A percentile compares a stretch with the other conserved stretches of the same genome.
Conservation (phyloP, 768 basidiomycete genomes). For the Hydnomerulius pinastri region DNA sequence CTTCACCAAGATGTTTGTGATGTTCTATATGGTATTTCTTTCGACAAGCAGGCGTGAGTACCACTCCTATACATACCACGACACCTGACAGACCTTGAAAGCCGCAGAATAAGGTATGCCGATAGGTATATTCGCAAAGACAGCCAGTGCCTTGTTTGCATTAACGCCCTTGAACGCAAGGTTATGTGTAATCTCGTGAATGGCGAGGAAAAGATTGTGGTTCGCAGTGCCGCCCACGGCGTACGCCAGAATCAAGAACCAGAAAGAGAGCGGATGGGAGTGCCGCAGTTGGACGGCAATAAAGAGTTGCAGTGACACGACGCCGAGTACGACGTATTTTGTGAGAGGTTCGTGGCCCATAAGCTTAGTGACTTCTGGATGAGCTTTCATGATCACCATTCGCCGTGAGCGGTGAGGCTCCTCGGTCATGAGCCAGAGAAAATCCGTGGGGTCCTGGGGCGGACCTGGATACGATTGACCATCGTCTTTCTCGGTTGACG, state of each 20-base stretch:
- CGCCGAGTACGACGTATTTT: slow-evolving; percentile 83
- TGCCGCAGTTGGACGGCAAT: slow-evolving; percentile 67
- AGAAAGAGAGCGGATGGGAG: slow-evolving; percentile 64
- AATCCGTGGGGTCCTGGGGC: slow-evolving; percentile 80
- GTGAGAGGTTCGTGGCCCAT: slow-evolving; percentile 96
- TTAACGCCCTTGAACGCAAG: slow-evolving; percentile 83
- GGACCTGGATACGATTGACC: slow-evolving; percentile 47
- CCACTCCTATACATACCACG: background rate
- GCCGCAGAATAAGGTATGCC: slow-evolving; percentile 93
- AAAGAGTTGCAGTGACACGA: slow-evolving; percentile 75
- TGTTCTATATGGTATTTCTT: slow-evolving; percentile 95
- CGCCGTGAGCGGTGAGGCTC: slow-evolving; percentile 92
- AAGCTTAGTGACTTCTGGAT: slow-evolving; percentile 93
- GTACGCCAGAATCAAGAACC: slow-evolving; percentile 81
- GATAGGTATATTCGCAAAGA: slow-evolving; percentile 92
- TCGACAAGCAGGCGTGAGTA: slow-evolving; percentile 7
- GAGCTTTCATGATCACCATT: slow-evolving; percentile 88
- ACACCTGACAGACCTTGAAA: slow-evolving; percentile 70
- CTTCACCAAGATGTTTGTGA: slow-evolving; percentile 94
- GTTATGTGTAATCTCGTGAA: slow-evolving; percentile 99
- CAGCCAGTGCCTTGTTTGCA: slow-evolving; percentile 85
- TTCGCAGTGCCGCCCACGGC: slow-evolving; percentile 91
- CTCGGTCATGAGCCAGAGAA: slow-evolving; percentile 97
- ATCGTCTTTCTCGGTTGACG: slow-evolving; percentile 41
- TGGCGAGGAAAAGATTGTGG: slow-evolving; percentile 97